Base-by-base conservation (phyloP, 805 yeast species). In the Lachancea thermotolerans region DNA sequence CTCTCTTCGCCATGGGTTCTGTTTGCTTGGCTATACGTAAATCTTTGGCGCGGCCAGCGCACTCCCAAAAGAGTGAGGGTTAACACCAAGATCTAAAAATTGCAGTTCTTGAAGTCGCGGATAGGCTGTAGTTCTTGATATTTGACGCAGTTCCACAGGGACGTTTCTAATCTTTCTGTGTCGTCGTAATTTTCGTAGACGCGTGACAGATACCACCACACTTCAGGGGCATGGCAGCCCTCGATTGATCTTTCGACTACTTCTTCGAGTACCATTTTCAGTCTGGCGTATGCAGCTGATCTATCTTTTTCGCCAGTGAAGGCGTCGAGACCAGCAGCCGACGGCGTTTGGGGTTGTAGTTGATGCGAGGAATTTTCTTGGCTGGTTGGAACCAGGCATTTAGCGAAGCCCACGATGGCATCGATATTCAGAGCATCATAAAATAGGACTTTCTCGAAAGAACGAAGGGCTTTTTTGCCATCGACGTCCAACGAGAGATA, bases 131-230 rank as follows among this genome's bases (percentile, higher is more conserved):
- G 57, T 51, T 80, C 84, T 55, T 81, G 87, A 49, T 81, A 68
- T 52, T 77, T 79, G 10, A 85, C 75, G 60, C 85, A 74, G 53
- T 68, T 75, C 81, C 87, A 76, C 46, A 85, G 66, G 8, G 81
- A 68, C 21, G 68, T 57, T 28, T 73, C 73, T 49, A 76, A 70
- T 32, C 66, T 61, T 16, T 69, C 63, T 48, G 72, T 72, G 48
- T 81, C 85, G 37, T 75, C 79, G 40, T 75, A 65, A 21, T 58
- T 67, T 50, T 81, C 89, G 58, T 83, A 83, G 17, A 85, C 72
- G 51, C 71, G 64, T 1, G 87, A 76, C 46, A 85, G 67, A 45
- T 74, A 74, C 75, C 78, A 82, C 84, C 90, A 83, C 10, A 82
- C 71, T 60, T 87, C 95, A 7, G 79, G 66, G 10, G 67, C 62